phyloP scores from a whole-genome alignment of 1,284 basidiomycete genomes.

The Vanrija pseudolonga region DNA sequence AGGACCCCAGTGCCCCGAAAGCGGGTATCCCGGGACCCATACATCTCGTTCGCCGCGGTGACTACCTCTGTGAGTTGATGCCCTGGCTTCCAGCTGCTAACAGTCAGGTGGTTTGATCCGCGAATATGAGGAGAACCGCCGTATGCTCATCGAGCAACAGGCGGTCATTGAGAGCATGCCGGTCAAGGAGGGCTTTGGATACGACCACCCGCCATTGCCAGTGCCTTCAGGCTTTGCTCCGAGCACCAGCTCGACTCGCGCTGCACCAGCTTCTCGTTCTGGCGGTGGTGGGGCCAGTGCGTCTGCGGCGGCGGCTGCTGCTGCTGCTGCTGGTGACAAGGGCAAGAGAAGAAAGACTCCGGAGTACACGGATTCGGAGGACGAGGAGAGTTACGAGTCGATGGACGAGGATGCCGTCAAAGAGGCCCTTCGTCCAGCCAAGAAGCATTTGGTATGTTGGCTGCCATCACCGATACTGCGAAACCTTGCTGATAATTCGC shows the following conservation, averaged over 20 bases:
- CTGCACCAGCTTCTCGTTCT: neutral
- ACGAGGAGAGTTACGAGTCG: slow-evolving; percentile 71
- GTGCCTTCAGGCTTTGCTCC: neutral
- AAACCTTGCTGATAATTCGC: slow-evolving; percentile 5
- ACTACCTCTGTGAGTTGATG: slow-evolving; percentile 62
- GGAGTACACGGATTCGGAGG: slow-evolving; percentile 83
- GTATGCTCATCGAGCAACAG: slow-evolving; percentile 56
- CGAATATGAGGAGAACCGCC: slow-evolving; percentile 88
- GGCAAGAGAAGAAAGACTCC: slow-evolving; percentile 83
- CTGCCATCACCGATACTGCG: neutral
- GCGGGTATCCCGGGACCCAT: slow-evolving; percentile 82
- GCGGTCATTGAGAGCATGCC: slow-evolving; percentile 55
- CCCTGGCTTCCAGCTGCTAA: slow-evolving; percentile 3
- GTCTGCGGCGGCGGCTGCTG: neutral
- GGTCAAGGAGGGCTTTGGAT: slow-evolving; percentile 43
- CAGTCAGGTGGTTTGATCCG: slow-evolving; percentile 62
- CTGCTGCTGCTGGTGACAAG: slow-evolving; percentile 53
- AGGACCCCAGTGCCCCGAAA: slow-evolving; percentile 37
- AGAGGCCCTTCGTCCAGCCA: slow-evolving; percentile 92
- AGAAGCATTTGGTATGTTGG: slow-evolving; percentile 81
- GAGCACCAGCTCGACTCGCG: slow-evolving; percentile 1
- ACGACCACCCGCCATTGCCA: slow-evolving; percentile 32
- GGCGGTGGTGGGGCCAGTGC: neutral
- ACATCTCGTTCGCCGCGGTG: slow-evolving; percentile 92
- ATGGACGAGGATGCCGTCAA: slow-evolving; percentile 97